These are phyloP conservation scores for Rhodamnia argentea DNA, from an alignment of 345 rosid genomes.

Conservation along the genomic window DNA sequence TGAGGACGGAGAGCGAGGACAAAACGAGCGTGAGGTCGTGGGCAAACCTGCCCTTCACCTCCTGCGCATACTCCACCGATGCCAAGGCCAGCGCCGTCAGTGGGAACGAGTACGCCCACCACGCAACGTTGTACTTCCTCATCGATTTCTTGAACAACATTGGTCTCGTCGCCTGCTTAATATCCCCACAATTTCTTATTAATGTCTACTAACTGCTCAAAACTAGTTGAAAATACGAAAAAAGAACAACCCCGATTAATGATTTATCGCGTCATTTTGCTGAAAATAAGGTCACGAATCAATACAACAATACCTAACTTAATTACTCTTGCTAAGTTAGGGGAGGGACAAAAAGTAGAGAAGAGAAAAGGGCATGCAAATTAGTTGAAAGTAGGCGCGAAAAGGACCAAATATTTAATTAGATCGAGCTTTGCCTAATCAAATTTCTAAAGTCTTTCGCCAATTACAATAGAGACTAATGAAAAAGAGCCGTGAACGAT, in stretches of 20 bases:
- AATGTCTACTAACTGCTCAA: too few species aligned
- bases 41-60: slow-evolving; percentile 16
- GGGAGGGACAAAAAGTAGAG: neutral
- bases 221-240: too few species aligned
- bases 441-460: neutral
- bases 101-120: slow-evolving; percentile 42
- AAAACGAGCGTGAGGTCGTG: slow-evolving; percentile 14
- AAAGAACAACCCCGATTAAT: too few species aligned
- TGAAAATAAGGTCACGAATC: neutral
- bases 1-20: slow-evolving; percentile 19
- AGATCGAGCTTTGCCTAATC: neutral
- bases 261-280: accelerated
- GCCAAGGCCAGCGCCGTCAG: slow-evolving; percentile 23
- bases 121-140: slow-evolving; percentile 24
- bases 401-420: neutral
- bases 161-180: slow-evolving; percentile 18
- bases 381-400: neutral
- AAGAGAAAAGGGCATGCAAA: neutral
- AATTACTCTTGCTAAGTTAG: neutral
- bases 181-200: neutral
- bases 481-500: neutral
- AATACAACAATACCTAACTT: neutral
- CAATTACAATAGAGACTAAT: neutral
- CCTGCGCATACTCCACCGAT: slow-evolving; percentile 16
- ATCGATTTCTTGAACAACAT: slow-evolving; percentile 22